Evolutionary conservation across 169 alveolate species (phyloP), one percentile per base, ranked within the genome.

Genomic region (Plasmodium fragile): DNA sequence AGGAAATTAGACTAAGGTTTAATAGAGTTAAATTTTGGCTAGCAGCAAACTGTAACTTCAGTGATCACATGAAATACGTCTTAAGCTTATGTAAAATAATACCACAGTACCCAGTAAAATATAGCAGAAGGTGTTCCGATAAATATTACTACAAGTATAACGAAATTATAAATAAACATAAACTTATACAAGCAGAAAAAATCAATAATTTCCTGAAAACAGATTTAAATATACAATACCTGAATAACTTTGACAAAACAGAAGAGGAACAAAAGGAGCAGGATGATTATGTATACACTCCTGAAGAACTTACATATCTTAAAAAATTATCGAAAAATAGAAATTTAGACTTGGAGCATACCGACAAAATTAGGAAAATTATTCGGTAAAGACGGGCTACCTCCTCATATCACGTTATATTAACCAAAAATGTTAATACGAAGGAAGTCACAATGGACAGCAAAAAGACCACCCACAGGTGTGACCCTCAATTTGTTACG

Each of bases 11-110:
- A 52, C 95, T 97, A 43, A 95, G 98, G 30, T 97, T 97, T 92
- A 95, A 97, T 36, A 92, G 98, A 32, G 94, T 97, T 41, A 97
- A 97, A 92, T 97, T 96, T 92, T 97, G 98, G 98, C 94, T 97
- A 8, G 98, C 97, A 36, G 98, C 95, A 6, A 98, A 98, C 13
- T 96, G 98, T 53, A 95, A 95, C 69, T 92, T 97, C 94, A 94
- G 93, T 72, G 93, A 84, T 49, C 93, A 84, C 65, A 84, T 84
- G 93, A 84, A 84, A 75, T 69, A 84, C 69, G 93, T 84, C 52
- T 41, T 84, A 84, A 84, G 93, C 81, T 49, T 84, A 84, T 84
- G 93, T 75, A 84, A 84, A 84, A 53, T 84, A 73, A 84, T 84
- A 84, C 93, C 93, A 30, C 93, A 84, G 65, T 84, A 84, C 41